phyloP scores from a whole-genome alignment of 1,284 basidiomycete species.

The Trametes versicolor region DNA sequence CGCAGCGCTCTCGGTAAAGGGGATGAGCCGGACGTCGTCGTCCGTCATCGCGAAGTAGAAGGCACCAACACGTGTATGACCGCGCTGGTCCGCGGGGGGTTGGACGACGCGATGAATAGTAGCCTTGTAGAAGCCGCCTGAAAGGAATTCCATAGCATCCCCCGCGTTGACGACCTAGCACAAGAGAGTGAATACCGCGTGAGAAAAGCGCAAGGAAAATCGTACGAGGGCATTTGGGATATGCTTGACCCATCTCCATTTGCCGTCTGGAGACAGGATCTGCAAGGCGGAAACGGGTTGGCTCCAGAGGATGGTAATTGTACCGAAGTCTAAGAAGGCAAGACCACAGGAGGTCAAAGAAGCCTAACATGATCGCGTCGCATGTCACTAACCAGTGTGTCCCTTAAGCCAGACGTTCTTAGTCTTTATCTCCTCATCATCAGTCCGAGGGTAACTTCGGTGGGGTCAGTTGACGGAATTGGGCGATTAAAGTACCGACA shows the following conservation, averaged over 20 bases:
- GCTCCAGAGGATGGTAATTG: conserved; percentile 64
- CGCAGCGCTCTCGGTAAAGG: conserved; percentile 52
- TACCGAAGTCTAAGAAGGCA: conserved; percentile 57
- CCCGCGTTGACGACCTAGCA: conserved; percentile 64
- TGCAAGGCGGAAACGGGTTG: conserved; percentile 69
- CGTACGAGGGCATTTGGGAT: conserved; percentile 64
- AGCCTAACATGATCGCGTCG: background rate
- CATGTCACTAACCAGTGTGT: conserved; percentile 54
- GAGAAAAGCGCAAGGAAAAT: background rate
- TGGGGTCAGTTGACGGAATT: no score
- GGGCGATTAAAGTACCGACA: background rate
- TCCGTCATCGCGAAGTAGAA: conserved; percentile 56
- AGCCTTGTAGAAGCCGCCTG: conserved; percentile 56
- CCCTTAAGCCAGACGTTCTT: conserved; percentile 70
- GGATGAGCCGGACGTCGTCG: conserved; percentile 47
- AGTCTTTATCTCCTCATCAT: conserved; percentile 60
- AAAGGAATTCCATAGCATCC: conserved; percentile 65
- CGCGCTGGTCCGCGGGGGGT: conserved; percentile 58
- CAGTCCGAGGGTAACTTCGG: conserved; percentile 44
- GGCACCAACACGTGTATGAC: conserved; percentile 57
- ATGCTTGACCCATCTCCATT: conserved; percentile 68
- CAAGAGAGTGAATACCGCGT: background rate
- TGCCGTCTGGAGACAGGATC: conserved; percentile 59
- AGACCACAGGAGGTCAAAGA: background rate
- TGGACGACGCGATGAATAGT: conserved; percentile 51